A percentile compares a stretch with the other conserved stretches of the same genome.
phyloP scores from a whole-genome alignment of 2,329 filamentous ascomycete genomes.

The Fusarium acutatum region DNA sequence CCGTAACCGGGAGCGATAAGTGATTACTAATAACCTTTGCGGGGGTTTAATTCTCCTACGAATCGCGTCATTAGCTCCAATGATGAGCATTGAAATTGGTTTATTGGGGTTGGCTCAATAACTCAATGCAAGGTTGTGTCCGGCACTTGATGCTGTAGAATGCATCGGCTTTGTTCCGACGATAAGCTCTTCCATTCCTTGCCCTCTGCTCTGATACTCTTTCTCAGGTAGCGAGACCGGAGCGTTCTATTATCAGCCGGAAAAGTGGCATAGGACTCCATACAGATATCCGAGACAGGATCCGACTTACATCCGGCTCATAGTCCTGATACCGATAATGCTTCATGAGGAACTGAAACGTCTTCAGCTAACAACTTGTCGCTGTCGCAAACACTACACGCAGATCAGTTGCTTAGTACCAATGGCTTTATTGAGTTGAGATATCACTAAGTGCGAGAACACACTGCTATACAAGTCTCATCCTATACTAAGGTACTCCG shows the following conservation, averaged over 20 bases:
- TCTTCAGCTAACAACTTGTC: not conserved
- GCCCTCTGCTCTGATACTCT: not conserved
- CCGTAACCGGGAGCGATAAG: conserved; percentile 25
- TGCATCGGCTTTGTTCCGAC: conserved; percentile 8
- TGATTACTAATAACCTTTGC: conserved; percentile 36
- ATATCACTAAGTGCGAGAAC: not conserved
- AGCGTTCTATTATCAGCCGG: not conserved
- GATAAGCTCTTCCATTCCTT: not conserved
- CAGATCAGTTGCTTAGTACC: not conserved
- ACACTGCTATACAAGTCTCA: not conserved
- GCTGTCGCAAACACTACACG: not conserved
- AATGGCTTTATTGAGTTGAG: not conserved
- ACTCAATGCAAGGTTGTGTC: not conserved
- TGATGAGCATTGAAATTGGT: conserved; percentile 33
- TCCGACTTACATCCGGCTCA: not conserved
- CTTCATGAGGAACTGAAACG: not conserved
- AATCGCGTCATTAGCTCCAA: conserved; percentile 39
- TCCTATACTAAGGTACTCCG: not conserved
- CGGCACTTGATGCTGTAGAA: not conserved
- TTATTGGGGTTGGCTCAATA: conserved; percentile 33
- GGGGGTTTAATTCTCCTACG: not conserved
- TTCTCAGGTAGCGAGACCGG: not conserved
- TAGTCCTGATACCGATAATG: not conserved
- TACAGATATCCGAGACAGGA: not conserved
- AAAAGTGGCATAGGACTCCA: not conserved